These are phyloP conservation scores for Quercus cerris DNA, from an alignment of 306 rosid genomes.

Conservation along the genomic window DNA sequence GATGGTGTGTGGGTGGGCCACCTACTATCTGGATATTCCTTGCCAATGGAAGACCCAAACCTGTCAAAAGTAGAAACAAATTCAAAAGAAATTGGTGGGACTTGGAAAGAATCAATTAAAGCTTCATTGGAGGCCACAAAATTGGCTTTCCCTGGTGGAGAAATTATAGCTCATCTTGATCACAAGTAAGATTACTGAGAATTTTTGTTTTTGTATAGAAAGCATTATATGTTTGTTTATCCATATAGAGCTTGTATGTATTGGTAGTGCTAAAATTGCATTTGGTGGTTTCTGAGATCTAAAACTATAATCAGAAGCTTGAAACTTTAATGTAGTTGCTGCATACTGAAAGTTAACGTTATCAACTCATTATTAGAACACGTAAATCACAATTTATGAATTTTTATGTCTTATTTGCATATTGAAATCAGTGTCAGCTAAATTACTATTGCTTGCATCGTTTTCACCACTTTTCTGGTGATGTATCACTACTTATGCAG, in stretches of 20 bases:
- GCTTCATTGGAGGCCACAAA: conserved; percentile 73
- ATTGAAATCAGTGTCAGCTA: background rate
- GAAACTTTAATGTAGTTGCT: background rate
- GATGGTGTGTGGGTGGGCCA: conserved; percentile 97
- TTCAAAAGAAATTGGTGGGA: conserved; percentile 64
- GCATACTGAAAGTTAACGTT: background rate
- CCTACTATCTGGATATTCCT: conserved; percentile 86
- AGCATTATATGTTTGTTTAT: conserved; percentile 3
- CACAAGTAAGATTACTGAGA: conserved; percentile 63
- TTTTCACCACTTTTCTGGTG: background rate
- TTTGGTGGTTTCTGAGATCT: background rate
- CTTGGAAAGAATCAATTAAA: conserved; percentile 80
- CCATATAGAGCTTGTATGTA: conserved; percentile 3
- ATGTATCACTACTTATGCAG: background rate
- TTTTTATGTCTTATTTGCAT: background rate
- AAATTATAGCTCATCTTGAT: conserved; percentile 91
- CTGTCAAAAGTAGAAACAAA: conserved; percentile 51
- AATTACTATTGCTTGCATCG: background rate
- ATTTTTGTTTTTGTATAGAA: background rate
- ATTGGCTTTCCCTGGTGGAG: conserved; percentile 85
- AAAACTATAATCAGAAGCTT: background rate
- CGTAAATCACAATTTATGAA: background rate
- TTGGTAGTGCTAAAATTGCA: background rate
- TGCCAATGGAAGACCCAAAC: conserved; percentile 95
- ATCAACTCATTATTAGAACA: background rate